Base-by-base conservation (phyloP, 306 rosid genomes). In the Cucurbita maxima region DNA sequence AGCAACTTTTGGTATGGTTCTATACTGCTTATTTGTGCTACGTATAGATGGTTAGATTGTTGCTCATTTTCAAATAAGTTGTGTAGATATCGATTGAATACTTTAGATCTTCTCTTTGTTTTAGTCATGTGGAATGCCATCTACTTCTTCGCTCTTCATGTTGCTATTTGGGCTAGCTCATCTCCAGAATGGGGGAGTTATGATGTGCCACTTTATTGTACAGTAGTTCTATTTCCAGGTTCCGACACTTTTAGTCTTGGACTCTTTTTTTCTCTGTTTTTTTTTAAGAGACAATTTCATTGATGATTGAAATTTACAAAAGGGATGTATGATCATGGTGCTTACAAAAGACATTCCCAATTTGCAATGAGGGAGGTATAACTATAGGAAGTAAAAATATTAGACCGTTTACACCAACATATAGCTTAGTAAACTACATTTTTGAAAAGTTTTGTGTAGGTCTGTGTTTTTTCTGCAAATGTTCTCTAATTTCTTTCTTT, bases 1-100 rank as follows among this genome's bases (percentile, higher is more conserved):
- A 92, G 87, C 95, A 92, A 77, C 94, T 92, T 78, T 82, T 92
- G 96, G 98, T 92, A 87, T 71, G 83, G 62, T 68, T 83, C 64
- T 52, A 68, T 64, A 64, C 52, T 51, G 13, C 58, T 74, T 74
- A 20, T 71, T 52, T 7, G 8, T 51, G 45, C 59, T 71, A 48
- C 53, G 19, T 53, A 8, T 51, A 25, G 47, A 36, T 71, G 47
- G 12, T 71, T 38, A 25, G 45, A 25, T 5, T 25, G 75, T 66
- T 36, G 47, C 57, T 48, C 4, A 50, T 43, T 19, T 66, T 44
- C 37, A 44, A 66, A 64, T 64, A 9, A 66, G 13, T 66, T 66
- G 11, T 43, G 72, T 36, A 43, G 19, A 66, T 45, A 20, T 66
- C 52, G 44, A 66, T 40, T 8, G 1, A 41, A 64, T 63, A 63